Evolutionary conservation across 352 stramenopile genomes (phyloP).

Genomic region (Phytophthora tubulina): DNA sequence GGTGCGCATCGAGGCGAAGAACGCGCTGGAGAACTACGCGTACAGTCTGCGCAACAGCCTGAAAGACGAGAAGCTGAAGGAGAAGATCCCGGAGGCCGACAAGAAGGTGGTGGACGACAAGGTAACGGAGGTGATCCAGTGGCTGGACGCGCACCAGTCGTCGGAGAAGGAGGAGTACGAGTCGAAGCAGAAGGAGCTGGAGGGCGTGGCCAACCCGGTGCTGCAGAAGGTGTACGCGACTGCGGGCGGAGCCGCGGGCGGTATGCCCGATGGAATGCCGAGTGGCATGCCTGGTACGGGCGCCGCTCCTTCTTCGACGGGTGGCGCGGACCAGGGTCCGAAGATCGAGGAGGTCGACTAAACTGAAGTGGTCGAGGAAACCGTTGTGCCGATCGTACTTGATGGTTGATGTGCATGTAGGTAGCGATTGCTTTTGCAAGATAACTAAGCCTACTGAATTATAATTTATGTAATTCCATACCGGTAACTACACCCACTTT

Average conservation of each 20-base stretch:
- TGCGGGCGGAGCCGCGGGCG: slow-evolving; percentile 53
- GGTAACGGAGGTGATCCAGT: slow-evolving; percentile 97
- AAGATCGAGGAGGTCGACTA: slow-evolving; percentile 90
- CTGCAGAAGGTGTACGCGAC: slow-evolving; percentile 86
- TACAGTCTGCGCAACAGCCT: slow-evolving; percentile 94
- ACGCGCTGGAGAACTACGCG: slow-evolving; percentile 96
- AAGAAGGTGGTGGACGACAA: slow-evolving; percentile 84
- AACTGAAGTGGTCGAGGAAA: neutral
- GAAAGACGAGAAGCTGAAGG: slow-evolving; percentile 94
- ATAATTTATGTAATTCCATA: neutral
- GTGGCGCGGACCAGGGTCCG: slow-evolving; percentile 64
- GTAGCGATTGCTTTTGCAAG: neutral
- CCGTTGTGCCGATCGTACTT: neutral
- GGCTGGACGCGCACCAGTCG: slow-evolving; percentile 95
- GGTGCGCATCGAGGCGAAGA: slow-evolving; percentile 95
- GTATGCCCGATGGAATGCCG: slow-evolving; percentile 27
- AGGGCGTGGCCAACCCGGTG: slow-evolving; percentile 86
- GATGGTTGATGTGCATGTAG: neutral
- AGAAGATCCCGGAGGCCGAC: slow-evolving; percentile 93
- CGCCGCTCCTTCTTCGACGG: slow-evolving; percentile 28
- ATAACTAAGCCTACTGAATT: neutral
- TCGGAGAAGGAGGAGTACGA: slow-evolving; percentile 87
- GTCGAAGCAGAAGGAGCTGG: slow-evolving; percentile 90
- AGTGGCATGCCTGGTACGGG: slow-evolving; percentile 37
- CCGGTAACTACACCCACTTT: no score